These are phyloP conservation scores for Royoungia palumana DNA, from an alignment of 768 basidiomycete genomes.

Conservation along the genomic window DNA sequence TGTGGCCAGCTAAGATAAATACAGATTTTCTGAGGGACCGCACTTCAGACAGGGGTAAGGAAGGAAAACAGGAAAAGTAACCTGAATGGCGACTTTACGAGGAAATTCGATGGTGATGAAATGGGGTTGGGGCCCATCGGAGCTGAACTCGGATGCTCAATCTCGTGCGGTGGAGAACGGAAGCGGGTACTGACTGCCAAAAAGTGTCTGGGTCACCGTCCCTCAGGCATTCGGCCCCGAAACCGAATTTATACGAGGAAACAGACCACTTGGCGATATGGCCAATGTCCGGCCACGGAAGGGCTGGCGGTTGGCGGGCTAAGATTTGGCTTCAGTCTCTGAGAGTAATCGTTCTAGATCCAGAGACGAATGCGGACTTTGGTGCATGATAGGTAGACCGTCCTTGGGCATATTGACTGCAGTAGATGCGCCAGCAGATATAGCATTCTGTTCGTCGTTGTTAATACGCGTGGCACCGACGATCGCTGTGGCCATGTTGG, in stretches of 20 bases:
- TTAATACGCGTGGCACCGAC: background rate
- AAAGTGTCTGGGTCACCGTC: slow-evolving; percentile 91
- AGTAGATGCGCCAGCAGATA: slow-evolving; percentile 14
- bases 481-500: slow-evolving; percentile 15
- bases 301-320: slow-evolving; percentile 45
- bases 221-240: slow-evolving; percentile 87
- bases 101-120: slow-evolving; percentile 93
- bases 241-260: slow-evolving; percentile 94
- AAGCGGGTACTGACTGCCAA: slow-evolving; percentile 81
- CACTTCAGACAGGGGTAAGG: background rate
- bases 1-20: slow-evolving; percentile 74
- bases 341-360: background rate
- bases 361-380: slow-evolving; percentile 26
- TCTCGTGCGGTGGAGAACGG: background rate
- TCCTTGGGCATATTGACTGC: slow-evolving; percentile 27
- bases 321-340: background rate
- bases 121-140: slow-evolving; percentile 96
- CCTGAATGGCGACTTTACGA: slow-evolving; percentile 84
- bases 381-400: slow-evolving; percentile 38
- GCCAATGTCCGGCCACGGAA: slow-evolving; percentile 83
- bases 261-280: slow-evolving; percentile 92
- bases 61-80: slow-evolving; percentile 26
- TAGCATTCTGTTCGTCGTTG: slow-evolving; percentile 14
- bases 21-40: slow-evolving; percentile 68
- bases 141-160: slow-evolving; percentile 40